phyloP scores from a whole-genome alignment of 768 basidiomycete species.

The Peribolospora baueri region DNA sequence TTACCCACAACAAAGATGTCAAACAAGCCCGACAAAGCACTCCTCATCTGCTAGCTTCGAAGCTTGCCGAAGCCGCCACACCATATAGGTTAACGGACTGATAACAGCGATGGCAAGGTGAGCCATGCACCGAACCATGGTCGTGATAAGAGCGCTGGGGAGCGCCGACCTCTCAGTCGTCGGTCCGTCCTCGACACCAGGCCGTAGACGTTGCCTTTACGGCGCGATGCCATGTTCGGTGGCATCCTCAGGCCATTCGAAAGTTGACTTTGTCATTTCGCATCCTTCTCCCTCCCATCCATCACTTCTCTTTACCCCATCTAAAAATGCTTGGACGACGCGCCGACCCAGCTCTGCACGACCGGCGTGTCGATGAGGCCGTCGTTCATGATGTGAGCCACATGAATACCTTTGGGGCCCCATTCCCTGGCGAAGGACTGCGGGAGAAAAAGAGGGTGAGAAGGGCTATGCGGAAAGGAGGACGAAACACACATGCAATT shows the following conservation, averaged over 20 bases:
- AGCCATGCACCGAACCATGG: too few species aligned
- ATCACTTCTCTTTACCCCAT: not conserved
- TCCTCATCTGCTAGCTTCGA: too few species aligned
- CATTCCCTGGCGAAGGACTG: slow-evolving; percentile 15
- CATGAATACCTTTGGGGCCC: slow-evolving; percentile 13
- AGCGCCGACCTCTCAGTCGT: too few species aligned
- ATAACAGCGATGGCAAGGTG: too few species aligned
- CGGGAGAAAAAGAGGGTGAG: not conserved
- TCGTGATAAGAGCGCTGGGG: too few species aligned
- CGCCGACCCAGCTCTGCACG: not conserved
- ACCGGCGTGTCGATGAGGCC: slow-evolving; percentile 10
- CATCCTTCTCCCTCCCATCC: not conserved
- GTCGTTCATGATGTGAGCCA: slow-evolving; percentile 13
- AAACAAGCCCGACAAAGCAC: too few species aligned
- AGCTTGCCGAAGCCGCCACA: too few species aligned
- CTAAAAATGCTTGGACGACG: slow-evolving; percentile 6
- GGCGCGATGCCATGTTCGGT: too few species aligned
- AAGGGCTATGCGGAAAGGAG: not conserved
- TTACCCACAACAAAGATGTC: too few species aligned
- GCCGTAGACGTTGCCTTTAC: too few species aligned
- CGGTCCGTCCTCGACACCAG: too few species aligned
- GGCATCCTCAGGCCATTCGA: not conserved
- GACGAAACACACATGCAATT: not conserved
- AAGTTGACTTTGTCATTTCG: not conserved
- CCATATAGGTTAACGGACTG: too few species aligned